Evolutionary conservation across 192 early-diverging fungal species (phyloP).

Genomic region (Backusella psychrophila): DNA sequence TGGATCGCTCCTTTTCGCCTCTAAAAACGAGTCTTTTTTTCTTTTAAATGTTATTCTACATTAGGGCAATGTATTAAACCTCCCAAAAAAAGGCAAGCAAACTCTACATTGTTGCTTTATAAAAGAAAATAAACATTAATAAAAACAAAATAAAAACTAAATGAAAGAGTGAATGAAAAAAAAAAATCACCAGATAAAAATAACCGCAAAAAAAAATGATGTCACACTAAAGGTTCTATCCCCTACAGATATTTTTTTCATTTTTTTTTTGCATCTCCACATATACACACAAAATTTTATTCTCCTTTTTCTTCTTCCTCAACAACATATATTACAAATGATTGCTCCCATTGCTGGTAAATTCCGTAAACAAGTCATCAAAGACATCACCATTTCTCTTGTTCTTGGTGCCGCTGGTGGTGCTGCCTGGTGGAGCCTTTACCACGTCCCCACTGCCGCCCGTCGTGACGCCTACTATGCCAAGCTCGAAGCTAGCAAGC

Average conservation of each 20-base stretch:
- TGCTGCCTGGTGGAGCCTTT: slow-evolving; percentile 44
- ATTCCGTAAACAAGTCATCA: slow-evolving; percentile 40
- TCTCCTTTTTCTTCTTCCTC: background rate
- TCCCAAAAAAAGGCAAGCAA: too few species aligned
- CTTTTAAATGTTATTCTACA: too few species aligned
- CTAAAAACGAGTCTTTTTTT: too few species aligned
- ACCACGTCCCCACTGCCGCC: slow-evolving; percentile 33
- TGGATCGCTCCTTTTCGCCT: too few species aligned
- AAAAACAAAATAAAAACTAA: too few species aligned
- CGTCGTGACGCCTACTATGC: slow-evolving; percentile 43
- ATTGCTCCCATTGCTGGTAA: slow-evolving; percentile 52
- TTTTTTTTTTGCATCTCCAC: background rate
- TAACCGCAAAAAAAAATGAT: background rate
- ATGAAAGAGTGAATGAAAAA: too few species aligned
- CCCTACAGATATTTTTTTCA: background rate
- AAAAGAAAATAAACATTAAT: too few species aligned
- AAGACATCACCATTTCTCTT: slow-evolving; percentile 37
- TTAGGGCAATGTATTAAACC: too few species aligned
- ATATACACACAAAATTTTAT: background rate
- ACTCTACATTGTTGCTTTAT: too few species aligned
- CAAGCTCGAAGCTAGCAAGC: slow-evolving; percentile 40
- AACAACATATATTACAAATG: slow-evolving; percentile 4
- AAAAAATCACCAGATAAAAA: background rate
- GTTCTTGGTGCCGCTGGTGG: slow-evolving; percentile 40
- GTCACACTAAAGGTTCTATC: background rate